Conservation (phyloP, 805 yeast genomes). For the Saccharomyces eubayanus region DNA sequence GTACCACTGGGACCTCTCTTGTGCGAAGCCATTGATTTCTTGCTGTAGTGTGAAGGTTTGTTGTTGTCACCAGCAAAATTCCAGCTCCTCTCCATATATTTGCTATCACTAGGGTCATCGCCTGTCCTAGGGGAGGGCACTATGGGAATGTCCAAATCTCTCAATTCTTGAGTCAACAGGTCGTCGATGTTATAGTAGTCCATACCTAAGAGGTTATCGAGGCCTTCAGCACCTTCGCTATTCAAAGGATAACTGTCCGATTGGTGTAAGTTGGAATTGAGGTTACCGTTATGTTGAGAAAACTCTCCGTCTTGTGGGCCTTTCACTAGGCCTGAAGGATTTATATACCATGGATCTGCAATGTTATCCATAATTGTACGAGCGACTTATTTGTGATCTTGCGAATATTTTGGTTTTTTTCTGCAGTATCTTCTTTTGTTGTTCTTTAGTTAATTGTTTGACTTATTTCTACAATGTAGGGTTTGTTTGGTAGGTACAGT, state of each 20-base stretch:
- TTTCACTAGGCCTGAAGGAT: conserved; percentile 11
- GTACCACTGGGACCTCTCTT: conserved; percentile 65
- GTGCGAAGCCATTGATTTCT: conserved; percentile 32
- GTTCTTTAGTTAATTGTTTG: background rate
- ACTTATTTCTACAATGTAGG: background rate
- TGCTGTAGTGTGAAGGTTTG: conserved; percentile 5
- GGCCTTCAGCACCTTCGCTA: conserved; percentile 32
- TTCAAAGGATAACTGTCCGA: background rate
- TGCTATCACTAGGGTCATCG: background rate
- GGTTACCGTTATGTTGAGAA: background rate
- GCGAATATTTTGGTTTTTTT: background rate
- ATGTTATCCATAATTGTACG: background rate
- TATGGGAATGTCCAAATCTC: conserved; percentile 57
- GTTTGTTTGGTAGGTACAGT: background rate
- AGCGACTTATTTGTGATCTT: background rate
- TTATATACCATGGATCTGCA: conserved; percentile 11
- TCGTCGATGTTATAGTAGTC: conserved; percentile 48
- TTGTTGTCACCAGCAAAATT: conserved; percentile 11
- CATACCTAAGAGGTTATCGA: conserved; percentile 38
- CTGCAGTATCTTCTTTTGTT: background rate
- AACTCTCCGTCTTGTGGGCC: background rate
- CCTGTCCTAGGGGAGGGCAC: conserved; percentile 11
- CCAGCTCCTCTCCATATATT: background rate
- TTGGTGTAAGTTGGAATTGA: background rate
- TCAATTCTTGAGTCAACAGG: conserved; percentile 47